Base-by-base conservation (phyloP, 177 flowering plant species). In the Vitis hybrid region DNA sequence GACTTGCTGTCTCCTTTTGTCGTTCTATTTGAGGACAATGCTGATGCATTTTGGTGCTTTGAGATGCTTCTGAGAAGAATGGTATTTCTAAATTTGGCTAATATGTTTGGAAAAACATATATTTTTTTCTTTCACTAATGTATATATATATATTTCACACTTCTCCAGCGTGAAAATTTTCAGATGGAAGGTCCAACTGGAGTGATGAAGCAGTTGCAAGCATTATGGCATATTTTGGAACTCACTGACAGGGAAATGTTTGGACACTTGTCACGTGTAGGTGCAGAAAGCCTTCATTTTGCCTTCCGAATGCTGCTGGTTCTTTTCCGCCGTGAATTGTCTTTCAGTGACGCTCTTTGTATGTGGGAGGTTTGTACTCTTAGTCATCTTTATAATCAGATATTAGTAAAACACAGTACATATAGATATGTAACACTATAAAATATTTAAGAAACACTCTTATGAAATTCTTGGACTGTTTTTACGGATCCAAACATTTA, bases 21-120 rank as follows among this genome's bases (percentile, higher is more conserved):
- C 52, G 91, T 92, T 60, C 89, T 92, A 48, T 92, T 88, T 82
- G 97, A 92, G 79, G 96, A 92, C 75, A 75, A 91, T 82, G 96
- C 93, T 57, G 97, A 92, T 88, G 97, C 97, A 56, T 92, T 92
- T 81, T 92, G 97, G 96, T 92, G 97, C 85, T 92, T 92, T 75
- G 97, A 92, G 85, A 92, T 91, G 94, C 91, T 92, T 73, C 70
- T 92, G 12, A 83, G 97, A 69, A 86, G 97, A 89, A 86, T 84
- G 94, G 97, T 92, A 87, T 60, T 17, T 18, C 60, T 48, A 56
- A 52, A 66, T 62, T 70, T 54, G 48, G 56, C 51, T 21, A 65
- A 69, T 58, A 32, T 34, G 17, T 23, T 79, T 12, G 14, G 49
- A 1, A 45, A 18, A 60, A 40, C 61, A n/a, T 40, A 40, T 40